These are phyloP conservation scores for Piedraia hortae DNA, from an alignment of 2,329 filamentous ascomycete genomes.

Conservation along the genomic window DNA sequence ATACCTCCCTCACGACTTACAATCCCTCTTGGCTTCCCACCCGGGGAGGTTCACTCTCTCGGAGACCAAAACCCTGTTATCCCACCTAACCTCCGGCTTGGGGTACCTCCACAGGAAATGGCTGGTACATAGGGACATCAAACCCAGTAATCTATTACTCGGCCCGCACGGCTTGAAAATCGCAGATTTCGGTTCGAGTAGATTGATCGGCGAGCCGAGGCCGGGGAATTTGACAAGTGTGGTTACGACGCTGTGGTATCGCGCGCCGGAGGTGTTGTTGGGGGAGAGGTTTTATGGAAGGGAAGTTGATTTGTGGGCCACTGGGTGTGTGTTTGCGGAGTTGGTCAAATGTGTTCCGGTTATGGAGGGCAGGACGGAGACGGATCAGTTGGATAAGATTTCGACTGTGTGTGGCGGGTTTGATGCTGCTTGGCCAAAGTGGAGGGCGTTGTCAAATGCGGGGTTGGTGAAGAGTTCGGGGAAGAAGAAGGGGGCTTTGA, in stretches of 20 bases:
- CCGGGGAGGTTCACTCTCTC: conserved; percentile 74
- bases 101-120: conserved; percentile 66
- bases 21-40: conserved; percentile 56
- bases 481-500: too few relatives aligned
- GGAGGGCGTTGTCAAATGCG: too few relatives aligned
- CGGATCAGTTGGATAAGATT: conserved; percentile 53
- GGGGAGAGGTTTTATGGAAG: conserved; percentile 48
- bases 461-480: too few relatives aligned
- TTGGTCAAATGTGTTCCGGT: conserved; percentile 59
- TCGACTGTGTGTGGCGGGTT: too few relatives aligned
- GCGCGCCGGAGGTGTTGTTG: conserved; percentile 67
- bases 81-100: conserved; percentile 56
- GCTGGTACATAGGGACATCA: conserved; percentile 76
- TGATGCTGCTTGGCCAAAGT: too few relatives aligned
- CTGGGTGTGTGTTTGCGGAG: conserved; percentile 90
- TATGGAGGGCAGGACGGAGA: conserved; percentile 73
- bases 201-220: conserved; percentile 56
- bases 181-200: conserved; percentile 93
- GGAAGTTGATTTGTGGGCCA: conserved; percentile 79
- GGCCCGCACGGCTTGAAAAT: conserved; percentile 92
- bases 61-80: conserved; percentile 71
- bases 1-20: conserved; percentile 91
- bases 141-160: conserved; percentile 79
- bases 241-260: conserved; percentile 94
- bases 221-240: conserved; percentile 57